Base-by-base conservation (phyloP, 306 rosid species). In the Corylus avellana region DNA sequence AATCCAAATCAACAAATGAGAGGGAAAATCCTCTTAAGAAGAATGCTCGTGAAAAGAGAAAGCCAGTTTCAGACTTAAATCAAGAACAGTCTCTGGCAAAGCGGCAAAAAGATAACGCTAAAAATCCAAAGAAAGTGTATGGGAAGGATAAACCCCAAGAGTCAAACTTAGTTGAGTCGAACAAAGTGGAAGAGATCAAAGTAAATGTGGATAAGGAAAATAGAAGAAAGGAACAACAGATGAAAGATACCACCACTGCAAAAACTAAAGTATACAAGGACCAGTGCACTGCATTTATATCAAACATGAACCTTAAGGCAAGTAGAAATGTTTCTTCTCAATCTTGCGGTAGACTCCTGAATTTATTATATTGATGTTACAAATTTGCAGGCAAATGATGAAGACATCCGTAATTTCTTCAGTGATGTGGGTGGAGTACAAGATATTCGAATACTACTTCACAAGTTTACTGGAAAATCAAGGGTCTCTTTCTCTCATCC, bases 381-480 rank as follows among this genome's bases (percentile, higher is more conserved):
- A 71, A 74, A 66, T 77, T 80, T 83, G 75, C 94, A 95, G 98
- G 94, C 88, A 81, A 93, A 73, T 78, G 18, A 77, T 84, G 94
- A 91, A 12, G 86, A 95, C 82, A 78, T 95, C 62, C 92, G 74
- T 59, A 85, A 88, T 76, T 93, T 95, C 88, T 95, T 95, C 75
- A 62, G 88, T 59, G 97, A 95, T 87, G 88, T 87, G 16, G 96
- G 98, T 81, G 98, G 98, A 80, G 88, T 95, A 74, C 91, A 83
- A 77, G 97, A 88, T 80, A 75, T 93, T 57, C 97, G 98, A 67
- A 82, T 95, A 83, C 90, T 88, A 54, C 90, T 72, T 53, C 98
- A 95, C 87, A 95, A 88, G 81, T 91, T 87, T 83, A 93, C 96
- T 22, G 93, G 94, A 79, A 95, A 95, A 78, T 93, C 98, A 74